Conservation (phyloP, 306 rosid genomes). For the Trifolium repens region DNA sequence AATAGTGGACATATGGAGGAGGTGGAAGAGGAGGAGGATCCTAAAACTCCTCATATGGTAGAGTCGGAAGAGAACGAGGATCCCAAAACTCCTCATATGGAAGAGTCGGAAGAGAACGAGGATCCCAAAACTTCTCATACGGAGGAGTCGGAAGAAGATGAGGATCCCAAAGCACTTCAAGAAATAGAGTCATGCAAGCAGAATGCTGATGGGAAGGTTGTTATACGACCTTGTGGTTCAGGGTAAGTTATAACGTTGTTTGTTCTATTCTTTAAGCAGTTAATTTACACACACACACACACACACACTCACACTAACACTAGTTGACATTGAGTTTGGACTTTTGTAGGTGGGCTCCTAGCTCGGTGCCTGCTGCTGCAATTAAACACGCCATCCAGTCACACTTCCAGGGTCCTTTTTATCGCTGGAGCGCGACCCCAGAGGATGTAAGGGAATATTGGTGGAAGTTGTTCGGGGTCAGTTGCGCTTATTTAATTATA, state of each 20-base stretch:
- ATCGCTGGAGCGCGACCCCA: conserved; percentile 28
- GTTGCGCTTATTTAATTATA: not conserved
- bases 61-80: not conserved
- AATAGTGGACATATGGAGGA: not conserved
- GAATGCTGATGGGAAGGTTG: conserved; percentile 18
- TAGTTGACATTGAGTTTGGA: conserved; percentile 1
- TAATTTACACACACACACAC: no score
- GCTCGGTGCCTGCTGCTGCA: conserved; percentile 15
- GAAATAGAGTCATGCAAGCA: not conserved
- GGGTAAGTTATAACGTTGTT: conserved; percentile 8
- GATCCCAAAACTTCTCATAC: not conserved
- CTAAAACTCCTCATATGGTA: conserved; percentile 7
- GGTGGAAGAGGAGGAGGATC: not conserved
- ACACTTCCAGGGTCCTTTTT: conserved; percentile 15
- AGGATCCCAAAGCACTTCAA: conserved; percentile 1
- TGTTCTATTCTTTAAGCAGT: conserved; percentile 2
- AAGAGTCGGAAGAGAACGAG: conserved; percentile 5
- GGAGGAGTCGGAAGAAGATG: not conserved
- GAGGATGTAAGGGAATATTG: conserved; percentile 21
- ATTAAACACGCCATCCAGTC: conserved; percentile 24
- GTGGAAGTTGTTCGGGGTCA: conserved; percentile 27
- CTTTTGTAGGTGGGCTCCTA: conserved; percentile 30
- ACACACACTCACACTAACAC: no score
- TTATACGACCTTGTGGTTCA: conserved; percentile 19
- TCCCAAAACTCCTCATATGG: conserved; percentile 11